Evolutionary conservation across 805 yeast species (phyloP), one percentile per base, ranked within the genome.

Genomic region (Sugiyamaella mastotermitis): DNA sequence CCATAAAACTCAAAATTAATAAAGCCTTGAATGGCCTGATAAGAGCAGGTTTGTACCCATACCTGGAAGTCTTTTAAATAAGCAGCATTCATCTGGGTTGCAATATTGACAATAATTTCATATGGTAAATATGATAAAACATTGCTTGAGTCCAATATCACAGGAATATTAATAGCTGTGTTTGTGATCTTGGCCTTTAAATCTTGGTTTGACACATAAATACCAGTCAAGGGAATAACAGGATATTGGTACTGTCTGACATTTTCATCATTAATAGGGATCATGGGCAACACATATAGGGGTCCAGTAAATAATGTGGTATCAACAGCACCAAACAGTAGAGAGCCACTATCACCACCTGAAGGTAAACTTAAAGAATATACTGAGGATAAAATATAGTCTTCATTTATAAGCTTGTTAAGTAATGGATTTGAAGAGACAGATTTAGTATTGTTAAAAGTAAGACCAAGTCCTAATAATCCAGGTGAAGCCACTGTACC

Each of bases 311-410:
- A 47, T 34, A 31, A 25, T 16, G 46, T 35, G 10, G 43, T 36
- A 30, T 51, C 53, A 7, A 51, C 43, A 3, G 47, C 56, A 8
- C 56, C 56, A 22, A 51, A 38, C 37, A 51, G 42, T 22, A 50
- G 36, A 7, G 31, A 32, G 3, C 52, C 54, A 5, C 28, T n/a
- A 5, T 30, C 20, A 16, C 31, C 25, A 25, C 39, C 22, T 5
- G 13, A 11, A n/a, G 37, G 22, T n/a, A 33, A 9, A 10, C 17
- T 35, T 9, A 44, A 31, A 11, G 48, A 44, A 27, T 22, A 45
- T 10, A 40, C 33, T 5, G 34, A 35, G 5, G 46, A 26, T 16
- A 22, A 19, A 8, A 44, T 35, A 2, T 27, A 27, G 31, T 38
- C 23, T 10, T 30, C 28, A 9, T 33, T 30, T 8, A 18, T n/a